phyloP scores from a whole-genome alignment of 75 land plant genomes.

The Azolla pinnata region DNA sequence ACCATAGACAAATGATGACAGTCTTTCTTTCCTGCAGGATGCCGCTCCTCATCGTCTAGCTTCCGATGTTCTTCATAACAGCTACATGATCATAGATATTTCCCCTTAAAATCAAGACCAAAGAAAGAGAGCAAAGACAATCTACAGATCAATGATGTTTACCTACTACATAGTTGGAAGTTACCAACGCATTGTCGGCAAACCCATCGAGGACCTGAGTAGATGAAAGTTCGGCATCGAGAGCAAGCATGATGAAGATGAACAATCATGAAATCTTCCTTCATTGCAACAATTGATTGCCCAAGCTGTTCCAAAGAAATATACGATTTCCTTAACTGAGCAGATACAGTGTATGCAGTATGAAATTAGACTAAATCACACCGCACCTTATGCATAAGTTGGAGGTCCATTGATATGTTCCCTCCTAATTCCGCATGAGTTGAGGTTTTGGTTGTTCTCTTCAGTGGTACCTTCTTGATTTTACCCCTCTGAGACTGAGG shows the following conservation, averaged over 20 bases:
- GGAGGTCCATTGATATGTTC: conserved; percentile 75
- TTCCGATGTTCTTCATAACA: conserved; percentile 13
- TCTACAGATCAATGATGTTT: neutral
- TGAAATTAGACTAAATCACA: no score
- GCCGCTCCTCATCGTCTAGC: conserved; percentile 11
- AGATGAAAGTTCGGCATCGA: conserved; percentile 71
- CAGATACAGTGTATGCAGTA: neutral
- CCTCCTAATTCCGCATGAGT: conserved; percentile 70
- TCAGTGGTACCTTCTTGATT: conserved; percentile 55
- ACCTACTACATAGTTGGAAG: conserved; percentile 88
- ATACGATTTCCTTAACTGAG: neutral
- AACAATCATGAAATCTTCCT: conserved; percentile 98
- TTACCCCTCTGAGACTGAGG: conserved; percentile 63
- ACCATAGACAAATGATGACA: conserved; percentile 5
- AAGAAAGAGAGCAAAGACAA: conserved; percentile 2
- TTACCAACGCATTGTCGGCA: conserved; percentile 66
- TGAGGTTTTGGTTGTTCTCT: conserved; percentile 78
- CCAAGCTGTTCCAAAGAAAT: conserved; percentile 50
- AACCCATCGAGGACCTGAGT: conserved; percentile 79
- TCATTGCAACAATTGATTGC: conserved; percentile 86
- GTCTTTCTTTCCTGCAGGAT: conserved; percentile 11
- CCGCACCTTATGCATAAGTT: conserved; percentile 88
- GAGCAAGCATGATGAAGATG: conserved; percentile 79
- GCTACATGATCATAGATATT: conserved; percentile 2
- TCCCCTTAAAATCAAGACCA: neutral